phyloP scores from a whole-genome alignment of 2,329 filamentous ascomycete genomes.

The Stagonosporopsis vannaccii region DNA sequence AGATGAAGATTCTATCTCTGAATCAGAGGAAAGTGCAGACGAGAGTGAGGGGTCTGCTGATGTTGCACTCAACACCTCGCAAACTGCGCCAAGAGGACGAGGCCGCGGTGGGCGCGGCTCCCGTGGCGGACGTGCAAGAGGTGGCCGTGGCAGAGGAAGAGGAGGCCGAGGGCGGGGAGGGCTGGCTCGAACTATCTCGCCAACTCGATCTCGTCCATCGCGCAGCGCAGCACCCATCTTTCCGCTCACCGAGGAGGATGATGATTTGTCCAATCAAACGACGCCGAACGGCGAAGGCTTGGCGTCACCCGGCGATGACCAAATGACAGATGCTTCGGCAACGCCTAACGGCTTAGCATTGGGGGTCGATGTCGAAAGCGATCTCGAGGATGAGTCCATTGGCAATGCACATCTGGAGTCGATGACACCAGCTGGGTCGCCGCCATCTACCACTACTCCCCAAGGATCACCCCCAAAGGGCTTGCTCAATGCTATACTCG shows the following conservation, averaged over 20 bases:
- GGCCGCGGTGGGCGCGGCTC: constrained; percentile 39
- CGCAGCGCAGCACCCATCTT: constrained; percentile 44
- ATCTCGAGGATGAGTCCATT: constrained; percentile 24
- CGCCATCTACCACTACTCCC: constrained; percentile 21
- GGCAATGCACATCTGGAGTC: constrained; percentile 21
- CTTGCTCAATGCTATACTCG: constrained; percentile 21
- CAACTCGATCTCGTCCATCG: constrained; percentile 38
- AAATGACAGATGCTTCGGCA: constrained; percentile 23
- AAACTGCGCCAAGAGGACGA: constrained; percentile 31
- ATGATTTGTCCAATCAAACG: constrained; percentile 44
- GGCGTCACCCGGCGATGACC: constrained; percentile 28
- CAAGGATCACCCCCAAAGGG: constrained; percentile 31
- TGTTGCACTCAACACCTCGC: constrained; percentile 28
- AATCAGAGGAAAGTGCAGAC: constrained; percentile 31
- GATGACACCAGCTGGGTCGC: constrained; percentile 23
- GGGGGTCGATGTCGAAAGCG: constrained; percentile 27
- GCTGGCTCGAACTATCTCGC: constrained; percentile 33
- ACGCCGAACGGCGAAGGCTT: constrained; percentile 33
- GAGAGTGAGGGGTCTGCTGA: constrained; percentile 36
- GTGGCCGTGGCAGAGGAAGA: constrained; percentile 39
- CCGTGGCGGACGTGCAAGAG: constrained; percentile 38
- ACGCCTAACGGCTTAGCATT: constrained; percentile 12
- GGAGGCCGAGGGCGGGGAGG: constrained; percentile 39
- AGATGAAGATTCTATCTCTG: constrained; percentile 28
- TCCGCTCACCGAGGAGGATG: constrained; percentile 47